Conservation (phyloP, 2,329 filamentous ascomycete species). For the Helminthosporium solani region DNA sequence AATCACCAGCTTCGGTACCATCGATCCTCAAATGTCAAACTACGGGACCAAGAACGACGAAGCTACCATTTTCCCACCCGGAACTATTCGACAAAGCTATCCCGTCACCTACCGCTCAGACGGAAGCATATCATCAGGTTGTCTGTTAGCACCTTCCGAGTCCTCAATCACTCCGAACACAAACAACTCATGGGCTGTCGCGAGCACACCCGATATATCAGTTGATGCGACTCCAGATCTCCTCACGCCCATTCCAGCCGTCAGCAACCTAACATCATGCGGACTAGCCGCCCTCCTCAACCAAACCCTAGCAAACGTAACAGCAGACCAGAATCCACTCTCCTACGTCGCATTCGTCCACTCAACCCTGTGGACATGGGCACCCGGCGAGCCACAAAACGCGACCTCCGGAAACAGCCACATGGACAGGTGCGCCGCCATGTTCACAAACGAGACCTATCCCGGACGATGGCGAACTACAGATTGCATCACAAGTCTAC, state of each 20-base stretch:
- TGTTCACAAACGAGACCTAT: constrained; percentile 46
- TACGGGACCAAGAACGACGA: constrained; percentile 59
- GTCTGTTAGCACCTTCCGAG: constrained; percentile 52
- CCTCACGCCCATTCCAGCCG: constrained; percentile 22
- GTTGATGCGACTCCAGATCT: constrained; percentile 26
- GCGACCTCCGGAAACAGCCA: constrained; percentile 34
- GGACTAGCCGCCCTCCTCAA: constrained; percentile 64
- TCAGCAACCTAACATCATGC: constrained; percentile 53
- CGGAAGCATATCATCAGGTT: constrained; percentile 53
- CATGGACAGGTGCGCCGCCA: constrained; percentile 56
- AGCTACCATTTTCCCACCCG: constrained; percentile 56
- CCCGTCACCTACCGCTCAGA: constrained; percentile 37
- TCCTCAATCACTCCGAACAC: constrained; percentile 48
- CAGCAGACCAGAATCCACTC: constrained; percentile 50
- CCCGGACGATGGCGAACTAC: constrained; percentile 59
- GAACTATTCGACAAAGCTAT: constrained; percentile 29
- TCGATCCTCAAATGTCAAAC: constrained; percentile 58
- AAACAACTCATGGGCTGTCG: constrained; percentile 49
- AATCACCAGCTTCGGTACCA: constrained; percentile 55
- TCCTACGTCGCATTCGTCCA: constrained; percentile 55
- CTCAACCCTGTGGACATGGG: constrained; percentile 62
- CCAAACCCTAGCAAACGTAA: constrained; percentile 52
- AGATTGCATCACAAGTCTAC: constrained; percentile 55
- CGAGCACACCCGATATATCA: constrained; percentile 18
- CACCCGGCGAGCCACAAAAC: constrained; percentile 56